Conservation (phyloP, 1,284 basidiomycete species). For the Leccinum griseonigrum region DNA sequence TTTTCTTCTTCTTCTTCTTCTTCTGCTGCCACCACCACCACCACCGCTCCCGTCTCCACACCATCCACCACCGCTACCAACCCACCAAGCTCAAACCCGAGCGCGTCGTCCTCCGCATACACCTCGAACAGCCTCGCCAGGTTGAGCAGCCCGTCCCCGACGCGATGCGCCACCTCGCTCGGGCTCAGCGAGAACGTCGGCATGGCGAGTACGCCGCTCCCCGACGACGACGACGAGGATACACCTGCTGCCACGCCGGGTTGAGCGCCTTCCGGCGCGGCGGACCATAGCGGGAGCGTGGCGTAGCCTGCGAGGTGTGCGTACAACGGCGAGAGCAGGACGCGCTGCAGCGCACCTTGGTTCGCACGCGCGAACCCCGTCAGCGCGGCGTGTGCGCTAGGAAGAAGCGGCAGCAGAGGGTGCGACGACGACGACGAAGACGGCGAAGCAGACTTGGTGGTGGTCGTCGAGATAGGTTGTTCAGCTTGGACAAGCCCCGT, state of each 20-base stretch:
- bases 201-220: constrained; percentile 40
- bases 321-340: constrained; percentile 83
- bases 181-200: constrained; percentile 93
- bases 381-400: constrained; percentile 57
- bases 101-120: constrained; percentile 87
- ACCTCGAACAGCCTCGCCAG: constrained; percentile 93
- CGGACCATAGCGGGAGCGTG: constrained; percentile 66
- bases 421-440: background rate
- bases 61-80: constrained; percentile 8
- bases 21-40: background rate
- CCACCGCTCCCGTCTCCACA: background rate
- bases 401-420: constrained; percentile 44
- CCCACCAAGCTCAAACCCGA: constrained; percentile 78
- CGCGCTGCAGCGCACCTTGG: constrained; percentile 76
- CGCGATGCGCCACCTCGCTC: constrained; percentile 82
- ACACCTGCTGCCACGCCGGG: constrained; percentile 36
- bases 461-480: constrained; percentile 19
- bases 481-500: constrained; percentile 14
- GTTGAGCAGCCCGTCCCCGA: constrained; percentile 92
- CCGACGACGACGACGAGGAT: constrained; percentile 29
- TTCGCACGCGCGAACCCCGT: constrained; percentile 68
- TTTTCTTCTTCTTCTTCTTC: background rate
- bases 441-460: constrained; percentile 15
- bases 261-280: constrained; percentile 40
- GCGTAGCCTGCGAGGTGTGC: constrained; percentile 76